Evolutionary conservation across 345 rosid genomes (phyloP).

Genomic region (Eucalyptus paniculata): DNA sequence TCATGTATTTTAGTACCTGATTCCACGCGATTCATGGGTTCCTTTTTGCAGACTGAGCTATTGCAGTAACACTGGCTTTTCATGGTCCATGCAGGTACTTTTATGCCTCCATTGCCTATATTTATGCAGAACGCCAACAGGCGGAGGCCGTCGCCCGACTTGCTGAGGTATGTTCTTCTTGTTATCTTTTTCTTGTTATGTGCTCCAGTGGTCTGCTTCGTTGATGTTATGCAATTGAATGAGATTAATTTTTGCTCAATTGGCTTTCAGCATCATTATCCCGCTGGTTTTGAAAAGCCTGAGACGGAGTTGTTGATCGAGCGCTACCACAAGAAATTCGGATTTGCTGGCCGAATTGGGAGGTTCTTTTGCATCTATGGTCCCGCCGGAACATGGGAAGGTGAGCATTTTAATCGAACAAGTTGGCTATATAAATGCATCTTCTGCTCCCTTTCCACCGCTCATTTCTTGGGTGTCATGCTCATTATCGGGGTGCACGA

Average conservation of each 20-base stretch:
- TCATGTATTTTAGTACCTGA: too few relatives aligned
- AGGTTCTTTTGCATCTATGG: neutral
- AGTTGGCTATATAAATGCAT: neutral
- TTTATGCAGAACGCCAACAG: too few relatives aligned
- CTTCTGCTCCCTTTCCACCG: neutral
- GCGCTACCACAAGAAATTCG: neutral
- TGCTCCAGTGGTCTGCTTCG: neutral
- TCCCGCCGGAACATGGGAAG: neutral
- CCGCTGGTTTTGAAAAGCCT: neutral
- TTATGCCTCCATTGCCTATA: too few relatives aligned
- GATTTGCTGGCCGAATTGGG: neutral
- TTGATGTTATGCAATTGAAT: neutral
- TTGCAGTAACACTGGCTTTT: too few relatives aligned
- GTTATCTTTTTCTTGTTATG: too few relatives aligned
- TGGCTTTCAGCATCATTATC: neutral
- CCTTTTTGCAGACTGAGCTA: too few relatives aligned
- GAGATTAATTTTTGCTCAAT: neutral
- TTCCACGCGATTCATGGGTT: rapidly evolving
- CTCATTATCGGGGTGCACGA: neutral
- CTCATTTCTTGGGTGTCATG: neutral
- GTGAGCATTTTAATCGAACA: neutral
- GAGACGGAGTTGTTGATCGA: neutral
- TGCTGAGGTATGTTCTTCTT: too few relatives aligned
- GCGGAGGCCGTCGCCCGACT: too few relatives aligned
- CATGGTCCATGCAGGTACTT: too few relatives aligned